A percentile compares a stretch with the other conserved stretches of the same genome.
Evolutionary conservation across 2,329 filamentous ascomycete species (phyloP).

Genomic region (Eurotiales sp.): DNA sequence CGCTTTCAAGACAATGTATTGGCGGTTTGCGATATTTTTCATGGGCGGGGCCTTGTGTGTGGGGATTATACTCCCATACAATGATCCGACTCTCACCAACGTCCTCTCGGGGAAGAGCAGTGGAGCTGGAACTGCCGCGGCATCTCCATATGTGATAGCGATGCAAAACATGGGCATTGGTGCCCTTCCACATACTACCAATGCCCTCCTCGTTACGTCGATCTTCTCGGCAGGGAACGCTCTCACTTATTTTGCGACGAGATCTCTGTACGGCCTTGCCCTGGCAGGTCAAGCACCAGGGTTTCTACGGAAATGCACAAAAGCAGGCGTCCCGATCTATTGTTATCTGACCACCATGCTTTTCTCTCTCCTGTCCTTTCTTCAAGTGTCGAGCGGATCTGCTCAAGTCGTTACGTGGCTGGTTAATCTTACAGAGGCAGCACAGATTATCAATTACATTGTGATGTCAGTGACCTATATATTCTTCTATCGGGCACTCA

Average conservation of each 20-base stretch:
- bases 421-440: conserved; percentile 55
- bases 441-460: conserved; percentile 62
- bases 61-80: conserved; percentile 69
- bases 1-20: conserved; percentile 72
- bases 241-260: conserved; percentile 67
- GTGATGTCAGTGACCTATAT: conserved; percentile 33
- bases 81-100: conserved; percentile 51
- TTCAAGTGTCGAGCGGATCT: conserved; percentile 56
- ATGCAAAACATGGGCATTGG: conserved; percentile 59
- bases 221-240: conserved; percentile 73
- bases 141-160: conserved; percentile 70
- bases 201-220: conserved; percentile 67
- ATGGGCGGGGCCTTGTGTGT: conserved; percentile 65
- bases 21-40: conserved; percentile 75
- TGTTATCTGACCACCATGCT: conserved; percentile 53
- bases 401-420: conserved; percentile 59
- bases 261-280: conserved; percentile 67
- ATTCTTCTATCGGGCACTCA: conserved; percentile 55
- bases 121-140: conserved; percentile 44
- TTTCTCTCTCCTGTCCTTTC: conserved; percentile 63
- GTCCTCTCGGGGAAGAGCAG: conserved; percentile 20
- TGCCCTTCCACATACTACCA: conserved; percentile 61
- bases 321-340: conserved; percentile 65
- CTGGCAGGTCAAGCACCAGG: conserved; percentile 64
- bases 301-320: conserved; percentile 66